These are phyloP conservation scores for Cladosporium sphaerospermum DNA, from an alignment of 2,329 filamentous ascomycete species.

Conservation along the genomic window DNA sequence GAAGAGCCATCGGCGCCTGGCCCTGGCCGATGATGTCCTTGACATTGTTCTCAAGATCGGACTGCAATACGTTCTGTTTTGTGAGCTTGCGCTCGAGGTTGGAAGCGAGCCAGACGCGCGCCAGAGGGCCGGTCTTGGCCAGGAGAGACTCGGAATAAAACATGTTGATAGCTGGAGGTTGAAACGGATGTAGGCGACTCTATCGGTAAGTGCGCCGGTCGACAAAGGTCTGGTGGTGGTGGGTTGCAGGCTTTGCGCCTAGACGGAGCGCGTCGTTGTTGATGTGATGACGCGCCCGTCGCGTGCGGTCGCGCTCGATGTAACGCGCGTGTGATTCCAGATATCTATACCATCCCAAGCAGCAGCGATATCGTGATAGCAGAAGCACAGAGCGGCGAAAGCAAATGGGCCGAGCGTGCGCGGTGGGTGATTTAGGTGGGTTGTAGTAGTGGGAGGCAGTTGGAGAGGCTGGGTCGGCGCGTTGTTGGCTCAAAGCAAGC, in stretches of 20 bases:
- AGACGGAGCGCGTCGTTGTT: slow-evolving; percentile 20
- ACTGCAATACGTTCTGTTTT: slow-evolving; percentile 91
- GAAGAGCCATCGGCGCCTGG: slow-evolving; percentile 89
- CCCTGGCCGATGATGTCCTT: slow-evolving; percentile 89
- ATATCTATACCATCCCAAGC: not conserved
- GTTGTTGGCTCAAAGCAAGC: not conserved
- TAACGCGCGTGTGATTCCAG: not conserved
- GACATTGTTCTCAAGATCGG: slow-evolving; percentile 90
- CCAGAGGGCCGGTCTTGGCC: slow-evolving; percentile 93
- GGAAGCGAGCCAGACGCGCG: slow-evolving; percentile 95
- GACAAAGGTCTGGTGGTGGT: not conserved
- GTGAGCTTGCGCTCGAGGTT: slow-evolving; percentile 98
- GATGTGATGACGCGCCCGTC: slow-evolving; percentile 12
- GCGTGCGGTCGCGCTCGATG: not conserved
- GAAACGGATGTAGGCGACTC: not conserved
- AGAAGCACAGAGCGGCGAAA: not conserved
- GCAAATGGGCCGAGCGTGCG: not conserved
- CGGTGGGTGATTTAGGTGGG: slow-evolving; percentile 1
- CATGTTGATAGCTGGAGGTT: slow-evolving; percentile 50
- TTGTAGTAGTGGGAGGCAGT: no score
- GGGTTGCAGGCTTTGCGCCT: slow-evolving; percentile 13
- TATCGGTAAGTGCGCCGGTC: not conserved
- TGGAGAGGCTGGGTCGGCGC: not conserved
- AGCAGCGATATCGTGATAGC: not conserved
- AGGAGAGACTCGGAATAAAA: slow-evolving; percentile 96